Base-by-base conservation (phyloP, 176 grass and related monocot genomes). In the Juncus effusus region DNA sequence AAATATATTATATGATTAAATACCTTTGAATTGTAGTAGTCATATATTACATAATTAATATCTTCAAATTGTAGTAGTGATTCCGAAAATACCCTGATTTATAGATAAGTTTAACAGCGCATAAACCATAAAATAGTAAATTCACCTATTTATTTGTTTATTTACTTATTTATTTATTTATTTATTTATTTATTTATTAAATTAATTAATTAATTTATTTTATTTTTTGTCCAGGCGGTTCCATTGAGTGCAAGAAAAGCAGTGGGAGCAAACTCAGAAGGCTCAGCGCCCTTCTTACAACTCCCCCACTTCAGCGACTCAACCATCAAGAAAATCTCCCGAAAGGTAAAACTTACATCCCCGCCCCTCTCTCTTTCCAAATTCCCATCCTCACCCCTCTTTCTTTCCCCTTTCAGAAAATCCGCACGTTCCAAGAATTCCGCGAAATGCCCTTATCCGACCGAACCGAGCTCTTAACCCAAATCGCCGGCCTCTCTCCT, bases 261-360 rank as follows among this genome's bases (percentile, higher is more conserved):
- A 63, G 76, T 62, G 61, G 88, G 88, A 72, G 85, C 80, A 47
- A 89, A 91, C 40, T 68, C 88, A 2, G 88, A 97, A 80, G 93
- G 93, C 69, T 88, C 83, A 70, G 87, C 85, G 55, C 85, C 88
- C 40, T 91, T 97, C 67, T 82, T 97, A 84, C 93, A 91, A 81
- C 75, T 97, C 51, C 93, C 93, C 19, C 82, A 89, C 88, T 91
- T 97, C 52, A 89, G 50, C 19, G 88, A 97, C 72, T 74, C 80
- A 51, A 82, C 63, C 67, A 76, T 97, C 51, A 91, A 91, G 78
- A 91, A 84, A 79, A 75, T 91, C 70, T 72, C 75, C 40, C 85
- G 88, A 10, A 97, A 97, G 93, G 93, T 97, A 83, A 72, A 54
- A 51, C 12, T 67, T 60, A 47, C 44, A 47, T 5, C 4, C 1